phyloP scores from a whole-genome alignment of 768 basidiomycete species.

The Boletus insuetus region DNA sequence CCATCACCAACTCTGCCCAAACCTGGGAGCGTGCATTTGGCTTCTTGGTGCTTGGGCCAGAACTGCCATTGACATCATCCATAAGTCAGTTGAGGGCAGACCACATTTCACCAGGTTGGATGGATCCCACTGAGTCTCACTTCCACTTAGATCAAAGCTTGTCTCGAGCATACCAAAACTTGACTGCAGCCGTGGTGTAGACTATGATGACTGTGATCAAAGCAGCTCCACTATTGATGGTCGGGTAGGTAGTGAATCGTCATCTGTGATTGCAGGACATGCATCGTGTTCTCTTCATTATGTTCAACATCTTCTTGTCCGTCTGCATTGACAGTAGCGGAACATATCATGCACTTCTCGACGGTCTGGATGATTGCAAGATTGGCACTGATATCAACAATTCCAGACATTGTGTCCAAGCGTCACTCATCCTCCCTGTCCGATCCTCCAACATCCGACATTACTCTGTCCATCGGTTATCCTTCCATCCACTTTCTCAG shows the following conservation, averaged over 20 bases:
- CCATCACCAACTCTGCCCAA: conserved; percentile 30
- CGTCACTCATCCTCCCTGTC: conserved; percentile 34
- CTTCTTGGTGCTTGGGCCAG: conserved; percentile 25
- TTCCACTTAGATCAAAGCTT: too few species aligned
- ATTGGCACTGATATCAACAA: conserved; percentile 42
- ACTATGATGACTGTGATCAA: too few species aligned
- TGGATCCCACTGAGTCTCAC: conserved; percentile 46
- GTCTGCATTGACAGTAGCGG: neutral
- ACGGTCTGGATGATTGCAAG: conserved; percentile 48
- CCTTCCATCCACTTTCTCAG: neutral
- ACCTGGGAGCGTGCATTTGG: too few species aligned
- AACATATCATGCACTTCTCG: conserved; percentile 38
- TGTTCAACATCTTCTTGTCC: neutral
- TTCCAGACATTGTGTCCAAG: conserved; percentile 37
- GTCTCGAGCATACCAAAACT: too few species aligned
- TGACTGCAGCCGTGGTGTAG: too few species aligned
- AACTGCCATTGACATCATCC: conserved; percentile 52
- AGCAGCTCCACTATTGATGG: too few species aligned
- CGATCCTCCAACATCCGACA: neutral
- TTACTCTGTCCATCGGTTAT: neutral
- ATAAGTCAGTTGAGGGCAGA: too few species aligned
- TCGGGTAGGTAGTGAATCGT: too few species aligned
- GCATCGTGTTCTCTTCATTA: too few species aligned
- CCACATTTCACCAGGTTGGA: conserved; percentile 66
- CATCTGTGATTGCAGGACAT: too few species aligned